These are phyloP conservation scores for Hygrophoropsis aurantiaca DNA, from an alignment of 768 basidiomycete genomes.

Conservation along the genomic window DNA sequence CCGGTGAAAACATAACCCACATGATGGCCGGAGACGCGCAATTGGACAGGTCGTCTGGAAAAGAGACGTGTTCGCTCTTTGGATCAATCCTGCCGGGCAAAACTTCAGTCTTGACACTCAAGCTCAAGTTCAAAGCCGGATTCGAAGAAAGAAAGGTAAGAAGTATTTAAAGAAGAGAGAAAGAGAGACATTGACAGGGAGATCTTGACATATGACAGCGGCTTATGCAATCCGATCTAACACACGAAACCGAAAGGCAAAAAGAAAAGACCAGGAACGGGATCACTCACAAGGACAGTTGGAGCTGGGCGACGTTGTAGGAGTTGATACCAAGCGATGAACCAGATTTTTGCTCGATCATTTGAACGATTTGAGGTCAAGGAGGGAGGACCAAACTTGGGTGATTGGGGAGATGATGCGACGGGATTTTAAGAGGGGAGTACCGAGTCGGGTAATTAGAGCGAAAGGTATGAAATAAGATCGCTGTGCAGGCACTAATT, in stretches of 20 bases:
- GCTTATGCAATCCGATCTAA: constrained; percentile 14
- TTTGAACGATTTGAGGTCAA: constrained; percentile 24
- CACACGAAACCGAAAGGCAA: constrained; percentile 3
- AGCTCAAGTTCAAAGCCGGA: too few relatives aligned
- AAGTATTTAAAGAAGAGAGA: constrained; percentile 13
- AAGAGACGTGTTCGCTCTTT: constrained; percentile 38
- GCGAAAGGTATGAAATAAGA: constrained; percentile 18
- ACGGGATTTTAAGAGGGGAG: constrained; percentile 21
- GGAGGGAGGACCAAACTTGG: constrained; percentile 1
- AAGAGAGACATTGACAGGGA: constrained; percentile 17
- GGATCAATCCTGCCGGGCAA: constrained; percentile 36
- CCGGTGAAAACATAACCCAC: constrained; percentile 32
- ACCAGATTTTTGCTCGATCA: constrained; percentile 56
- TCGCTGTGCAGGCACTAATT: constrained; percentile 36
- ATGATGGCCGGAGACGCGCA: constrained; percentile 46
- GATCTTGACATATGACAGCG: constrained; percentile 31
- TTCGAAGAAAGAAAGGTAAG: constrained; percentile 8
- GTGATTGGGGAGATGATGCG: constrained; percentile 7
- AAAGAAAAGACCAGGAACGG: constrained; percentile 3
- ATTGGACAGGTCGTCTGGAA: constrained; percentile 48
- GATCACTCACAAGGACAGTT: constrained; percentile 54
- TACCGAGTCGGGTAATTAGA: constrained; percentile 9
- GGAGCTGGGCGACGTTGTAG: constrained; percentile 65
- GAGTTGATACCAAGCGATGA: constrained; percentile 44
- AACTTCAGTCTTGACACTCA: too few relatives aligned